These are phyloP conservation scores for Neurospora sp. DNA, from an alignment of 495 filamentous ascomycete genomes.

Conservation along the genomic window DNA sequence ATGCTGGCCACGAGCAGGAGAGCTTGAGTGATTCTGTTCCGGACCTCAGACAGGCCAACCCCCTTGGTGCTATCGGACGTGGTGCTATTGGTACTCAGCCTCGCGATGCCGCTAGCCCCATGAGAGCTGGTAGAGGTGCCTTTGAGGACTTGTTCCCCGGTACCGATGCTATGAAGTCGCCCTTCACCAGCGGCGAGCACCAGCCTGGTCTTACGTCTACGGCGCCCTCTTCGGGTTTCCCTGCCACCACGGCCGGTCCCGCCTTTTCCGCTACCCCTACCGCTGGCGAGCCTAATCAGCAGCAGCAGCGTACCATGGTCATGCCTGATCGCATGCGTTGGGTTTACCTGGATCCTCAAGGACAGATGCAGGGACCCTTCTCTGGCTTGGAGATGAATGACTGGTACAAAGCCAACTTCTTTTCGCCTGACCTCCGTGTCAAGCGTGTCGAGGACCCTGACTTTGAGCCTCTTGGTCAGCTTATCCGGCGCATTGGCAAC, in stretches of 20 bases:
- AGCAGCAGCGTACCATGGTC: conserved; percentile 84
- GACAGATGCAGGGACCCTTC: conserved; percentile 85
- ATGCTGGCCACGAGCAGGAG: conserved; percentile 46
- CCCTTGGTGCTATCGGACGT: conserved; percentile 45
- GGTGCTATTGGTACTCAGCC: conserved; percentile 36
- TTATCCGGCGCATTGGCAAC: conserved; percentile 94
- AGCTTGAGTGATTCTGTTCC: conserved; percentile 39
- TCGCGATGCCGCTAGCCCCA: conserved; percentile 53
- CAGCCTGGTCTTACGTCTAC: conserved; percentile 23
- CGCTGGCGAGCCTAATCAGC: conserved; percentile 46
- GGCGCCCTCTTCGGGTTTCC: conserved; percentile 22
- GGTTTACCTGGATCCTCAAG: conserved; percentile 94
- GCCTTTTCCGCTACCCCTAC: conserved; percentile 26
- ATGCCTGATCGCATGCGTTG: conserved; percentile 99
- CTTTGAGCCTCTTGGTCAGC: conserved; percentile 90
- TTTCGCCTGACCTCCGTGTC: conserved; percentile 85
- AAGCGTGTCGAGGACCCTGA: conserved; percentile 88
- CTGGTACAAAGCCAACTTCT: conserved; percentile 98
- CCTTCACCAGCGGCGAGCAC: conserved; percentile 24
- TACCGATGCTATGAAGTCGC: conserved; percentile 24
- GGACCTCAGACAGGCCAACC: conserved; percentile 39
- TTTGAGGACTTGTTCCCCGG: conserved; percentile 46
- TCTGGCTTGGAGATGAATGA: conserved; percentile 98
- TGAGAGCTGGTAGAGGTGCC: conserved; percentile 44
- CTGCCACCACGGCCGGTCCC: conserved; percentile 23